Evolutionary conservation across 106 monocot genomes (phyloP), one percentile per base, ranked within the genome.

Genomic region (Agapanthus africanus): DNA sequence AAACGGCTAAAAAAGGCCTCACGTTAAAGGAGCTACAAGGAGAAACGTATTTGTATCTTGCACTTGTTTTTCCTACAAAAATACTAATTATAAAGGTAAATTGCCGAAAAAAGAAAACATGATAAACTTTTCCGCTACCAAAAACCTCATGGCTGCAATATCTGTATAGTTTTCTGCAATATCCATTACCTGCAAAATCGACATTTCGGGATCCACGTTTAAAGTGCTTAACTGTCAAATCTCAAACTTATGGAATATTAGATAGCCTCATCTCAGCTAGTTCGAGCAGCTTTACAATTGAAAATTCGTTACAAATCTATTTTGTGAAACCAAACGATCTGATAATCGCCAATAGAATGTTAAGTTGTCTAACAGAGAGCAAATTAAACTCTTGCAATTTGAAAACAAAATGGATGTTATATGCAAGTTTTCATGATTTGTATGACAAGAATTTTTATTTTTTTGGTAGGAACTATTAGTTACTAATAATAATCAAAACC

Each of bases 1-100:
- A 66, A 66, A 66, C 40, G 41, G 66, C 66, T 66, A 66, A 66
- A 66, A 30, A 32, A 34, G 7, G 9, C n/a, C 28, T 66, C 66
- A 66, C 66, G 66, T 42, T 39, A 66, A 41, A 41, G 42, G 14
- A 41, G 66, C 41, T 42, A 42, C 18, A 66, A 15, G 11, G 40
- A 44, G 66, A 41, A 66, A 66, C 66, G 42, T 66, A 42, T 42
- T 66, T 66, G 40, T 42, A 34, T 61, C n/a, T 35, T 22, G 15
- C 41, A 16, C 30, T 66, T 10, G 25, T 66, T 66, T 56, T 7
- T 22, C 28, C 6, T 36, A 30, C 40, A 31, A 66, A 66, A 44
- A 26, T 56, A 56, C 16, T 1, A 56, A 56, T 56, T 26, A 19
- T 56, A 22, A n/a, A 22, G 9, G 25, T 56, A 22, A 2, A 25